Evolutionary conservation across 371 early-diverging fungal genomes (phyloP).

Genomic region (Edhazardia aedis): DNA sequence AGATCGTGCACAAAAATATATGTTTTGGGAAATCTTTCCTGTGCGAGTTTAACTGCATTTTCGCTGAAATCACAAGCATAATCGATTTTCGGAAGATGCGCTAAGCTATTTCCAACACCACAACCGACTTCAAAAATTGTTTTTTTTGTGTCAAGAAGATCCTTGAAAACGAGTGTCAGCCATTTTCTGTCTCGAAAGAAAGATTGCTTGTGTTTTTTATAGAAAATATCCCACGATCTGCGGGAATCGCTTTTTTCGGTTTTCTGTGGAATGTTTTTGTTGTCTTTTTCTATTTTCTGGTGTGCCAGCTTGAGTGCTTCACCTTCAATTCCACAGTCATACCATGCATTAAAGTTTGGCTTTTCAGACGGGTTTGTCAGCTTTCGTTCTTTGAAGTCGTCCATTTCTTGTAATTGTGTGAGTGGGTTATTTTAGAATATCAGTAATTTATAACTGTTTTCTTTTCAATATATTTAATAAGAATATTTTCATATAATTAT

Average conservation of each 20-base stretch:
- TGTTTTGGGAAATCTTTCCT: background rate
- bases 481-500: too few relatives aligned
- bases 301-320: slow-evolving; percentile 3
- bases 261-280: background rate
- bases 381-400: slow-evolving; percentile 10
- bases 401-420: too few relatives aligned
- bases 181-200: slow-evolving; percentile 31
- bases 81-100: slow-evolving; percentile 1
- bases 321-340: slow-evolving; percentile 14
- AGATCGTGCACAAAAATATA: slow-evolving; percentile 2
- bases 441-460: too few relatives aligned
- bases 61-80: slow-evolving; percentile 24
- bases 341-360: slow-evolving; percentile 27
- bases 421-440: too few relatives aligned
- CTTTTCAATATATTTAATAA: too few relatives aligned
- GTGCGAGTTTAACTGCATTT: slow-evolving; percentile 13
- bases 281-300: slow-evolving; percentile 22
- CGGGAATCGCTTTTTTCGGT: slow-evolving; percentile 1
- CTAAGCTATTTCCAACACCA: slow-evolving; percentile 29
- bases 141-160: slow-evolving; percentile 3
- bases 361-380: slow-evolving; percentile 17
- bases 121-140: slow-evolving; percentile 30
- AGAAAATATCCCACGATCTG: slow-evolving; percentile 28
- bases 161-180: slow-evolving; percentile 21
- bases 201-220: slow-evolving; percentile 17